These are phyloP conservation scores for Aspergillus puulaauensis DNA, from an alignment of 2,329 filamentous ascomycete species.

Conservation along the genomic window DNA sequence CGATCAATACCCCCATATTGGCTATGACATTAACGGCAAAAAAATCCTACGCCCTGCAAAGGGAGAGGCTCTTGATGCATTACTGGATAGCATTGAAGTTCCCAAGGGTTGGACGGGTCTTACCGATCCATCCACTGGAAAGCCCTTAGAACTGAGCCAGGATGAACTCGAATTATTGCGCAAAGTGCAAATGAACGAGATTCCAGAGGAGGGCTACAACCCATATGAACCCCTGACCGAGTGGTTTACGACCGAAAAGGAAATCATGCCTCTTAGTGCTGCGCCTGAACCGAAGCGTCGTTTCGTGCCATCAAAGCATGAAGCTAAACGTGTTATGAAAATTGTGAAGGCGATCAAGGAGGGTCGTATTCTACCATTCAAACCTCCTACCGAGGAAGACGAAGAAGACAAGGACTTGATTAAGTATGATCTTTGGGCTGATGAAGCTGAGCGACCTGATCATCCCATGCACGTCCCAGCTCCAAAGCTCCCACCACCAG, in stretches of 20 bases:
- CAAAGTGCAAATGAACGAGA: conserved; percentile 84
- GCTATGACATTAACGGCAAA: conserved; percentile 98
- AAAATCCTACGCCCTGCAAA: conserved; percentile 95
- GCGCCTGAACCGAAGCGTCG: conserved; percentile 94
- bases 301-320: conserved; percentile 95
- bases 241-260: conserved; percentile 86
- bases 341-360: conserved; percentile 93
- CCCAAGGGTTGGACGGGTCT: conserved; percentile 97
- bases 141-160: conserved; percentile 80
- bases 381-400: conserved; percentile 70
- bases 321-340: conserved; percentile 95
- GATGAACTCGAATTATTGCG: conserved; percentile 87
- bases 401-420: conserved; percentile 69
- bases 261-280: conserved; percentile 91
- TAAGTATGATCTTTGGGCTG: conserved; percentile 91
- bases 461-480: conserved; percentile 94
- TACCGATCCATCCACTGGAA: conserved; percentile 90
- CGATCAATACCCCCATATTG: conserved; percentile 96
- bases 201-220: conserved; percentile 84
- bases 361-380: conserved; percentile 89
- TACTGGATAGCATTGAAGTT: conserved; percentile 93
- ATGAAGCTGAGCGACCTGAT: conserved; percentile 78
- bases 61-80: conserved; percentile 86
- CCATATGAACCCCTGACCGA: conserved; percentile 93
- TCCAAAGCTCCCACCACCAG: conserved; percentile 87